Conservation (phyloP, 805 yeast genomes). For the Danielozyma ontarioensis region DNA sequence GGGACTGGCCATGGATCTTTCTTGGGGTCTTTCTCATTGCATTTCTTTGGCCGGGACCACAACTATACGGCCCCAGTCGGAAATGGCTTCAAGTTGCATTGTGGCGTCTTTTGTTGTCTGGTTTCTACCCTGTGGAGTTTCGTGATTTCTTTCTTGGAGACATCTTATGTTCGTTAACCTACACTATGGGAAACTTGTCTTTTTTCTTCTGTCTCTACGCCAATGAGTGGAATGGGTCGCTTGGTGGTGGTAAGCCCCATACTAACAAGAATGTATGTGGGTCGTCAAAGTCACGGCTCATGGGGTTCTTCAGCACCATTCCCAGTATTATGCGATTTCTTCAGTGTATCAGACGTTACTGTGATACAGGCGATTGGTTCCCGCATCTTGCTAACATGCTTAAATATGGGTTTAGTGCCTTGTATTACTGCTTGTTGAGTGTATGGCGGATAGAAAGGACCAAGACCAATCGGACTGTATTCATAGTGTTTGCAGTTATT, state of each 20-base stretch:
- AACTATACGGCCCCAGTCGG: constrained; percentile 57
- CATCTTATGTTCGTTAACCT: constrained; percentile 81
- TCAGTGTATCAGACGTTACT: constrained; percentile 87
- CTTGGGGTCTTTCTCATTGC: constrained; percentile 47
- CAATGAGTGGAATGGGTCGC: constrained; percentile 58
- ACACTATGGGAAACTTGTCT: constrained; percentile 79
- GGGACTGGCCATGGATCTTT: constrained; percentile 78
- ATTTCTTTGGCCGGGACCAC: constrained; percentile 57
- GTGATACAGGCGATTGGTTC: constrained; percentile 92
- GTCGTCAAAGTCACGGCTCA: constrained; percentile 62
- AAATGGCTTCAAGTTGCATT: constrained; percentile 70
- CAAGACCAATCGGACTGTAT: constrained; percentile 43
- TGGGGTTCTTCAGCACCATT: constrained; percentile 81
- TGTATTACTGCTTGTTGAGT: constrained; percentile 70
- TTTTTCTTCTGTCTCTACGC: constrained; percentile 82
- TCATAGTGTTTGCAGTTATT: constrained; percentile 67
- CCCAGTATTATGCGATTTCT: constrained; percentile 89
- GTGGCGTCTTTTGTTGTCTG: constrained; percentile 72
- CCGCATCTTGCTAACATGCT: constrained; percentile 90
- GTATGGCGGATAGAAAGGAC: constrained; percentile 61
- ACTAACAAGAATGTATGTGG: constrained; percentile 50
- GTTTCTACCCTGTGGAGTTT: constrained; percentile 92
- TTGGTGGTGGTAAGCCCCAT: constrained; percentile 27
- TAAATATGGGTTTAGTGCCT: constrained; percentile 65
- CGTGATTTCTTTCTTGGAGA: constrained; percentile 93